phyloP scores from a whole-genome alignment of 176 grass and related monocot species.

The Rhynchospora breviuscula region DNA sequence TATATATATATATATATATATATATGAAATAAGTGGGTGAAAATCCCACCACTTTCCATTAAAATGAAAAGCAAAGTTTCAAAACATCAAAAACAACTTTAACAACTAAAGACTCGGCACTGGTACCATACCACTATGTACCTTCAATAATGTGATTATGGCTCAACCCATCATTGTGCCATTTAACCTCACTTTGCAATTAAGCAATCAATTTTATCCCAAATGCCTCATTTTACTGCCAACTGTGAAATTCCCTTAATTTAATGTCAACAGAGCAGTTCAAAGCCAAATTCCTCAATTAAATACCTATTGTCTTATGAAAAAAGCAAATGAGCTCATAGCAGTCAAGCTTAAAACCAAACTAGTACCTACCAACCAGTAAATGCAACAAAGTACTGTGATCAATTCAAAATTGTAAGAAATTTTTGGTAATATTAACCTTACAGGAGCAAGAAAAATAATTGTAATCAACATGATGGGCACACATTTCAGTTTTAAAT shows the following conservation, averaged over 20 bases:
- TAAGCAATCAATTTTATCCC: background rate
- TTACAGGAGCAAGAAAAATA: background rate
- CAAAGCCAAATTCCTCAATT: constrained; percentile 5
- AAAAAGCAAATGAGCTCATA: background rate
- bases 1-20: too few species aligned
- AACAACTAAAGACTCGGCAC: too few species aligned
- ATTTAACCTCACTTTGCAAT: background rate
- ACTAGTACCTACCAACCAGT: background rate
- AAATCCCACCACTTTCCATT: too few species aligned
- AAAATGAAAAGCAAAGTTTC: too few species aligned
- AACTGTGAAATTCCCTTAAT: background rate
- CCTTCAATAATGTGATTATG: background rate
- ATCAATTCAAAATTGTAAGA: background rate
- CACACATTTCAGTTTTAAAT: background rate
- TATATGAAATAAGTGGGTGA: too few species aligned
- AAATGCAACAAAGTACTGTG: constrained; percentile 14
- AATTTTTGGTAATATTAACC: background rate
- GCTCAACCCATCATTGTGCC: background rate
- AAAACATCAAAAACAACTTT: too few species aligned
- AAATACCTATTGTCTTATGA: background rate
- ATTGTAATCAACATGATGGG: background rate
- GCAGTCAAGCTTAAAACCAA: background rate
- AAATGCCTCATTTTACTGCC: background rate
- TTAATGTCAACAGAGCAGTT: background rate
- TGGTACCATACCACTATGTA: too few species aligned